Evolutionary conservation across 2,329 filamentous ascomycete genomes (phyloP), one percentile per base, ranked within the genome.

Genomic region (Parastagonospora nodorum): DNA sequence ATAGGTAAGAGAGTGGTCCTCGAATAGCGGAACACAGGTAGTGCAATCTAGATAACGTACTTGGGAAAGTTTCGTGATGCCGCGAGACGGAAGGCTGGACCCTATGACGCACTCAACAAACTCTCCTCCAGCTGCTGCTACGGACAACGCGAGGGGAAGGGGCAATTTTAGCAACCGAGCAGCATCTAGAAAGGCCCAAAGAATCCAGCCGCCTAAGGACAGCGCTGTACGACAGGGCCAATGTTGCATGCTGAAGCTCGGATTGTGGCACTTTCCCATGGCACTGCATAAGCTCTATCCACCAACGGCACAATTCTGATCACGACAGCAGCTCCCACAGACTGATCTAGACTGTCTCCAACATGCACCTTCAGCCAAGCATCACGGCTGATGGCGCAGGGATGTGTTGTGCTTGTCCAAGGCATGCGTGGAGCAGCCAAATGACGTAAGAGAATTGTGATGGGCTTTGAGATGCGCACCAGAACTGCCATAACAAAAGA

Each of bases 371-470:
- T 5, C 19, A 24, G 19, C 19, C 19, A 19, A 30, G 9, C 33
- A 31, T 29, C 27, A 14, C 38, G 6, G n/a, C 28, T 27, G 41
- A 38, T 31, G 35, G 45, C 40, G 41, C 31, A 42, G 39, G 28
- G 29, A n/a, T n/a, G 19, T 27, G 28, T 39, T 19, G 8, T 30
- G 16, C n/a, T 24, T 28, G 48, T 44, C 30, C 38, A 43, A 15
- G 32, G 47, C 41, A 55, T 45, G 46, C 43, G 51, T 51, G 52
- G 57, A 48, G 47, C 37, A 33, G 19, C 16, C n/a, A 15, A 15
- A 57, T 64, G 59, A 64, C 61, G 58, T 55, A 55, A 24, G 11
- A 37, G 5, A 31, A 44, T 35, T 19, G 28, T 32, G 36, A 44
- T 24, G 19, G 19, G 19, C 19, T 24, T 24, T 24, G 19, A 5